These are phyloP conservation scores for Hypoxylon sp. DNA, from an alignment of 2,329 filamentous ascomycete species.

Conservation along the genomic window DNA sequence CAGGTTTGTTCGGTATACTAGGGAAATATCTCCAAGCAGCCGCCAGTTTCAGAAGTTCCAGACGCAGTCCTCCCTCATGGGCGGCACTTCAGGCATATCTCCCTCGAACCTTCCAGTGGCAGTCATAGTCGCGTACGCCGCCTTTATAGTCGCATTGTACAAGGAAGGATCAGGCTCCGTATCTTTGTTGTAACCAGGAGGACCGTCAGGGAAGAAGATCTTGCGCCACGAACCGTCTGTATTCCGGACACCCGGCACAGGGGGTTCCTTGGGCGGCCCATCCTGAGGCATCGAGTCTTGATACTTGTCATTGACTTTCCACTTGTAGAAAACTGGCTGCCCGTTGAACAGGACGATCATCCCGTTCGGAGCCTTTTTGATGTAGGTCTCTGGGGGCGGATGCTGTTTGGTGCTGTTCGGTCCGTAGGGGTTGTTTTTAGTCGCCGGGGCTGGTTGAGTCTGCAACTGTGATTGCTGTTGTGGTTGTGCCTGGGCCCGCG, in stretches of 20 bases:
- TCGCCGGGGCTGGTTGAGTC: constrained; percentile 30
- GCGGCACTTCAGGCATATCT: constrained; percentile 83
- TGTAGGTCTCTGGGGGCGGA: constrained; percentile 62
- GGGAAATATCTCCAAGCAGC: neutral
- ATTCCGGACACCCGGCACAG: constrained; percentile 64
- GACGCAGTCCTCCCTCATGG: constrained; percentile 79
- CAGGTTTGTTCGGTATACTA: neutral
- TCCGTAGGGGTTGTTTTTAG: constrained; percentile 59
- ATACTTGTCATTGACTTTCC: constrained; percentile 49
- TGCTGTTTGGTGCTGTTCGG: constrained; percentile 62
- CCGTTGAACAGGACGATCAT: constrained; percentile 73
- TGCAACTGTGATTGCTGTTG: constrained; percentile 37
- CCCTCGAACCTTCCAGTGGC: constrained; percentile 77
- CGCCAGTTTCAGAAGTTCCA: constrained; percentile 75
- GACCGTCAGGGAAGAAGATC: constrained; percentile 81
- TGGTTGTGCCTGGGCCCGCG: constrained; percentile 42
- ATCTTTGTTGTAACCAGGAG: constrained; percentile 73
- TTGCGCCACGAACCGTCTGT: constrained; percentile 71
- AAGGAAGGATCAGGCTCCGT: constrained; percentile 68
- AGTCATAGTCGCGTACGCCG: constrained; percentile 75
- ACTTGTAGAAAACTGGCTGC: constrained; percentile 72
- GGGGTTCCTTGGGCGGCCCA: constrained; percentile 19
- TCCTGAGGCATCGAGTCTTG: constrained; percentile 36
- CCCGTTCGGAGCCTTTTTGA: constrained; percentile 59
- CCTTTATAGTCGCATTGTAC: constrained; percentile 73